phyloP scores from a whole-genome alignment of 2,329 filamentous ascomycete species.

The Elsinoe perseae region DNA sequence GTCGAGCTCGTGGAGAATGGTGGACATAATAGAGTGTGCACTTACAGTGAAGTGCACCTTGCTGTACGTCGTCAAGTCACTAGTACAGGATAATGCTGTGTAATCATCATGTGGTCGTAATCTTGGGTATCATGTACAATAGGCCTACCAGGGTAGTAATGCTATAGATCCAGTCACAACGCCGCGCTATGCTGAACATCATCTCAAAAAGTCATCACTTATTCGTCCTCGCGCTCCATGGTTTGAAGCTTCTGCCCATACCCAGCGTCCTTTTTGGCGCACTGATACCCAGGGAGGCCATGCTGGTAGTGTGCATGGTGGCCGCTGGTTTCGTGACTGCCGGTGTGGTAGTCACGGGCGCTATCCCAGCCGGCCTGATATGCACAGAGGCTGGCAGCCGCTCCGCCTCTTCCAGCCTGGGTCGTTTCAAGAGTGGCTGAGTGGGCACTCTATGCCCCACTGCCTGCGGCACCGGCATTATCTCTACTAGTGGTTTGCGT shows the following conservation, averaged over 20 bases:
- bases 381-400: slow-evolving; percentile 19
- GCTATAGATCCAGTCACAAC: background rate
- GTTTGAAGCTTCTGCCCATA: slow-evolving; percentile 43
- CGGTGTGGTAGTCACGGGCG: background rate
- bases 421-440: slow-evolving; percentile 19
- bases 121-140: slow-evolving; percentile 4
- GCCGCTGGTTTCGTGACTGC: slow-evolving; percentile 27
- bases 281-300: slow-evolving; percentile 27
- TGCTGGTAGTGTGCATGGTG: slow-evolving; percentile 39
- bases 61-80: background rate
- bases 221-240: slow-evolving; percentile 35
- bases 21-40: slow-evolving; percentile 12
- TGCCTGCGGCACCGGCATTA: background rate
- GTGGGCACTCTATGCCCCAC: background rate
- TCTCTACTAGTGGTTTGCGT: background rate
- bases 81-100: background rate
- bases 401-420: slow-evolving; percentile 23
- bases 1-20: slow-evolving; percentile 12
- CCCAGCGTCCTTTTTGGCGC: slow-evolving; percentile 42
- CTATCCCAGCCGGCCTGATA: background rate
- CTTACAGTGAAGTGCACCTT: slow-evolving; percentile 7
- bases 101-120: background rate
- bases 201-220: background rate
- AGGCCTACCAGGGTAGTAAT: background rate
- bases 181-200: background rate